These are phyloP conservation scores for Theileria parva DNA, from an alignment of 169 alveolate genomes.

Conservation along the genomic window DNA sequence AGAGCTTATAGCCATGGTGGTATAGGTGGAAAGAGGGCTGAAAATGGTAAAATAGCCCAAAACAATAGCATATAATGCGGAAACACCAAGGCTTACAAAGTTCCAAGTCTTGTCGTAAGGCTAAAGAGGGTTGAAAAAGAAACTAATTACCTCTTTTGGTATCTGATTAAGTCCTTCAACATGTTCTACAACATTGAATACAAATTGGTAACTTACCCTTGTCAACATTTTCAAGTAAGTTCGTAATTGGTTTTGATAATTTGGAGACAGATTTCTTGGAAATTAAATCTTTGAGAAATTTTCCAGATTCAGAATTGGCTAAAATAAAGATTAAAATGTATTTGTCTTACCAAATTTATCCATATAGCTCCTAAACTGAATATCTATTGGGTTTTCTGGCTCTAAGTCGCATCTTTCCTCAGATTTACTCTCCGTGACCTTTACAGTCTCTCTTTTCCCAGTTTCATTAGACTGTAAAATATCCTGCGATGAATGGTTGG, in stretches of 20 bases:
- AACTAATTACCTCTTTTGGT: neutral
- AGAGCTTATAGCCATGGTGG: constrained; percentile 47
- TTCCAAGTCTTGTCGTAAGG: constrained; percentile 45
- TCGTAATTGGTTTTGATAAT: neutral
- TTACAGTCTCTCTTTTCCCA: neutral
- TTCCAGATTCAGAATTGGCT: constrained; percentile 21
- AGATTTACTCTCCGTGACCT: neutral
- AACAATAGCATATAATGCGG: constrained; percentile 1
- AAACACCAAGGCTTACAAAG: constrained; percentile 25
- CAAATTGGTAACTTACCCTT: neutral
- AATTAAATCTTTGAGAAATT: constrained; percentile 1
- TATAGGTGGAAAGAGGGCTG: constrained; percentile 45
- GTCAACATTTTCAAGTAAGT: constrained; percentile 4
- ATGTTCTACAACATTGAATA: neutral
- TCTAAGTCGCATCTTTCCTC: constrained; percentile 13
- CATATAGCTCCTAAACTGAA: constrained; percentile 6
- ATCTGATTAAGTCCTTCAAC: neutral
- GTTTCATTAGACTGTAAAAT: constrained; percentile 14
- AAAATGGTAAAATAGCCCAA: constrained; percentile 20
- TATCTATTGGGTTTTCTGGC: neutral
- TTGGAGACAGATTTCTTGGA: neutral
- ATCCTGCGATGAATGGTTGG: constrained; percentile 22
- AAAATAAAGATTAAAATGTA: neutral
- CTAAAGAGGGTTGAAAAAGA: neutral
- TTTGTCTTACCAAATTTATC: neutral